phyloP scores from a whole-genome alignment of 768 basidiomycete species.

The Rhodotorula babjevae region DNA sequence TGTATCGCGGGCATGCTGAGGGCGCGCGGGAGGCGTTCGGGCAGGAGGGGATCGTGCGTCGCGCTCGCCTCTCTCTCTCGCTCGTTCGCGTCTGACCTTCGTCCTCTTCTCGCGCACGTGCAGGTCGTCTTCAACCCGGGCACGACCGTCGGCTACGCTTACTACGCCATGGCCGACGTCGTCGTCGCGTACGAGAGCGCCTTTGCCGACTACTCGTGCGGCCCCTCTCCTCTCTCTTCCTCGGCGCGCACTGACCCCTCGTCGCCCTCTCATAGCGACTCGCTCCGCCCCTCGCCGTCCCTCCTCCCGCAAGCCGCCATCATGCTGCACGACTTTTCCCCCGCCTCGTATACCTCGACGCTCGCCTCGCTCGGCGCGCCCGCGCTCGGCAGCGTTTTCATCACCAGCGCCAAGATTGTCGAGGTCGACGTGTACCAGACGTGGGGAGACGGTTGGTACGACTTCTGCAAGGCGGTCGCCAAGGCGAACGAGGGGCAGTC shows the following conservation, averaged over 20 bases:
- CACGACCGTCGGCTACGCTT: not conserved
- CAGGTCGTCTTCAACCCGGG: conserved; percentile 25
- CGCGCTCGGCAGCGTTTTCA: not conserved
- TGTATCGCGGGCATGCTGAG: not conserved
- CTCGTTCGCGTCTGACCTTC: not conserved
- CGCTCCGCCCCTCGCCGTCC: not conserved
- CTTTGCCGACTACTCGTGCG: not conserved
- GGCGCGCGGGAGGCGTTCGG: not conserved
- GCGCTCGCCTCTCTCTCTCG: too few relatives aligned
- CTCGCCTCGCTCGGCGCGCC: not conserved
- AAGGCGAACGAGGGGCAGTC: not conserved
- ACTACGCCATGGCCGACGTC: not conserved
- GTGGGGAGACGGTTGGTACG: conserved; percentile 6
- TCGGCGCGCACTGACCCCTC: not conserved
- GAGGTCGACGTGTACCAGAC: conserved; percentile 3
- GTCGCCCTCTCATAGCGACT: not conserved
- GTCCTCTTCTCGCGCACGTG: too few relatives aligned
- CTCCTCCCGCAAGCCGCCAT: conserved; percentile 1
- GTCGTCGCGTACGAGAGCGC: conserved; percentile 16
- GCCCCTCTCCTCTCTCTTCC: too few relatives aligned
- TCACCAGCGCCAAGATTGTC: conserved; percentile 14
- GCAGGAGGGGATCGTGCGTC: not conserved
- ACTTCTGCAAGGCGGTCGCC: conserved; percentile 5
- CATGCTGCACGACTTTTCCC: conserved; percentile 14
- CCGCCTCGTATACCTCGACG: not conserved